These are phyloP conservation scores for Erysiphe pulchra DNA, from an alignment of 2,329 filamentous ascomycete species.

Conservation along the genomic window DNA sequence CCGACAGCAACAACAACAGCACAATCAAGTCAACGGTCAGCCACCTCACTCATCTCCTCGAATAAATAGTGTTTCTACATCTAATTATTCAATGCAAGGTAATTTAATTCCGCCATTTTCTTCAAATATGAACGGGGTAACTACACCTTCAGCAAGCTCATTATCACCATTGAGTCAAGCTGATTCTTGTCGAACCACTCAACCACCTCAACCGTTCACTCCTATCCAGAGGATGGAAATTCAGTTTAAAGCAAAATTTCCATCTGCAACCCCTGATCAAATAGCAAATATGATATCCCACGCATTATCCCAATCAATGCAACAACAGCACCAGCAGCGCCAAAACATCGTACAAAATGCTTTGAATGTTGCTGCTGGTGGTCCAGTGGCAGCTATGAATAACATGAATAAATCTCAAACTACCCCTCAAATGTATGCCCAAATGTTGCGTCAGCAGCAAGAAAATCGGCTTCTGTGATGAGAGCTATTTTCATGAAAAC, in stretches of 20 bases:
- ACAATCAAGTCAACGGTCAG: constrained; percentile 8
- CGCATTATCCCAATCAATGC: constrained; percentile 6
- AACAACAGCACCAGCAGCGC: constrained; percentile 14
- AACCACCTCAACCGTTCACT: constrained; percentile 2
- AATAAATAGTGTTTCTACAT: constrained; percentile 10
- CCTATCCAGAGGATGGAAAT: constrained; percentile 6
- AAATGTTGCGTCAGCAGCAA: constrained; percentile 26
- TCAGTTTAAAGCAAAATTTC: constrained; percentile 8
- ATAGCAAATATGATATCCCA: constrained; percentile 25
- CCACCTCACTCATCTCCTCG: constrained; percentile 17
- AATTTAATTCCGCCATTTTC: constrained; percentile 27
- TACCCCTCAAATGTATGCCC: constrained; percentile 21
- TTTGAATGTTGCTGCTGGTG: constrained; percentile 23
- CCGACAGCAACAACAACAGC: constrained; percentile 9
- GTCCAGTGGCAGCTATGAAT: constrained; percentile 6
- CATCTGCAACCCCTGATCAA: constrained; percentile 22
- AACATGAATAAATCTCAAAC: constrained; percentile 11
- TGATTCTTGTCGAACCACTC: constrained; percentile 10
- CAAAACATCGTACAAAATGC: constrained; percentile 23
- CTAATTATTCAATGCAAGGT: constrained; percentile 14
- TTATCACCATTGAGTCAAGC: constrained; percentile 6
- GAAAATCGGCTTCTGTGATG: constrained; percentile 17
- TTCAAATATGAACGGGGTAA: constrained; percentile 21
- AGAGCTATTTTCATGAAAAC: not conserved
- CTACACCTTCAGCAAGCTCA: constrained; percentile 14